phyloP scores from a whole-genome alignment of 345 rosid genomes.

The Eucalyptus coolabah region DNA sequence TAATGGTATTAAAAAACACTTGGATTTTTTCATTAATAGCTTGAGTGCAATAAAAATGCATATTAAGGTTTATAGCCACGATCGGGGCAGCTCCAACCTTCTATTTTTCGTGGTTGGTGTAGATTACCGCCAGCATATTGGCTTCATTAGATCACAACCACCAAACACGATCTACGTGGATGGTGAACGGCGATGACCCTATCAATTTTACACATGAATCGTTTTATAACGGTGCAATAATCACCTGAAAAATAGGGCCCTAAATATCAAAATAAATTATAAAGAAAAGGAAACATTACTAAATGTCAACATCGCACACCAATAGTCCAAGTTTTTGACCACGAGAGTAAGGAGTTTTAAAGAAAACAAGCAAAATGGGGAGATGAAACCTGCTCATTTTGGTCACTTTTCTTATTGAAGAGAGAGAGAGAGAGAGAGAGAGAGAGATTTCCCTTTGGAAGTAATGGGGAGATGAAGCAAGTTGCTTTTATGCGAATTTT shows the following conservation, averaged over 20 bases:
- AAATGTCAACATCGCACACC: neutral
- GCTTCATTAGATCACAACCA: neutral
- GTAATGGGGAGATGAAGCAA: neutral
- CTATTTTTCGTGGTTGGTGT: neutral
- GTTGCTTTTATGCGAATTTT: neutral
- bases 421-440: neutral
- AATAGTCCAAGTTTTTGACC: neutral
- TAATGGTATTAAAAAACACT: neutral
- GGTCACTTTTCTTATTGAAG: neutral
- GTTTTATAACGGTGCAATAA: neutral
- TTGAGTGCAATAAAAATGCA: neutral
- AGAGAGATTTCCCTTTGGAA: neutral
- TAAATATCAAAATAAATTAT: neutral
- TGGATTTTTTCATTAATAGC: neutral
- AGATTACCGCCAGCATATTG: neutral
- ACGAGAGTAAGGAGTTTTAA: neutral
- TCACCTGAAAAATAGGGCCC: neutral
- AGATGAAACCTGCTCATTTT: no score
- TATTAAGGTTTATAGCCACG: neutral
- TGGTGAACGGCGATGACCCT: rapidly evolving
- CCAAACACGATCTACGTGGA: neutral
- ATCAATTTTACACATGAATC: neutral
- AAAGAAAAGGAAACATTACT: neutral
- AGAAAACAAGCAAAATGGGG: neutral
- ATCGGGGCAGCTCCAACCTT: neutral